Conservation (phyloP, 2,329 filamentous ascomycete genomes). For the Sordariomycetes sp. region DNA sequence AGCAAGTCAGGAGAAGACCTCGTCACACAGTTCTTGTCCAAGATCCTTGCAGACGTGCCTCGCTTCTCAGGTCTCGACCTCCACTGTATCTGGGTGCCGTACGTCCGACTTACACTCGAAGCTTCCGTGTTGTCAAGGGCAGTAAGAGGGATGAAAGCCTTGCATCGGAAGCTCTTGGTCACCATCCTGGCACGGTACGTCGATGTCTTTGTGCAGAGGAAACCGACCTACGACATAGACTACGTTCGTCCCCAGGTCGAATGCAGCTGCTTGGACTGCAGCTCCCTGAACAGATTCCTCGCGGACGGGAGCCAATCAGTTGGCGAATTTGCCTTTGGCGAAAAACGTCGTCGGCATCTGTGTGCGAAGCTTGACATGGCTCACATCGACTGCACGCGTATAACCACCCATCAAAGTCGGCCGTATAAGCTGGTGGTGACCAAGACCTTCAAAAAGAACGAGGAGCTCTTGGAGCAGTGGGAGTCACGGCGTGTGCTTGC, state of each 20-base stretch:
- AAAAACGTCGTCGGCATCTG: slow-evolving; percentile 12
- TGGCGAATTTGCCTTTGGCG: slow-evolving; percentile 7
- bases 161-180: background rate
- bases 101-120: background rate
- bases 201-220: too few species aligned
- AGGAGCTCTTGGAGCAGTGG: too few species aligned
- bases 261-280: slow-evolving; percentile 16
- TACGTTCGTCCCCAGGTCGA: slow-evolving; percentile 3
- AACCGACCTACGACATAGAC: background rate
- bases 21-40: background rate
- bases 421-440: too few species aligned
- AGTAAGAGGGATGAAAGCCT: too few species aligned
- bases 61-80: background rate
- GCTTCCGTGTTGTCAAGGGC: background rate
- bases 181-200: background rate
- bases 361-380: slow-evolving; percentile 7
- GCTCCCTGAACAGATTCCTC: slow-evolving; percentile 16
- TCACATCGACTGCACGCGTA: slow-evolving; percentile 9
- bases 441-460: too few species aligned
- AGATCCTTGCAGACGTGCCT: background rate
- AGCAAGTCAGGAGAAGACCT: background rate
- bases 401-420: too few species aligned
- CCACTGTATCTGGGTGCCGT: background rate
- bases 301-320: slow-evolving; percentile 1
- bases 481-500: too few species aligned